Percentiles rank a stretch among this genome's conserved stretches.
These are phyloP conservation scores for Beauveria asiatica DNA, from an alignment of 2,329 filamentous ascomycete genomes.

Conservation along the genomic window DNA sequence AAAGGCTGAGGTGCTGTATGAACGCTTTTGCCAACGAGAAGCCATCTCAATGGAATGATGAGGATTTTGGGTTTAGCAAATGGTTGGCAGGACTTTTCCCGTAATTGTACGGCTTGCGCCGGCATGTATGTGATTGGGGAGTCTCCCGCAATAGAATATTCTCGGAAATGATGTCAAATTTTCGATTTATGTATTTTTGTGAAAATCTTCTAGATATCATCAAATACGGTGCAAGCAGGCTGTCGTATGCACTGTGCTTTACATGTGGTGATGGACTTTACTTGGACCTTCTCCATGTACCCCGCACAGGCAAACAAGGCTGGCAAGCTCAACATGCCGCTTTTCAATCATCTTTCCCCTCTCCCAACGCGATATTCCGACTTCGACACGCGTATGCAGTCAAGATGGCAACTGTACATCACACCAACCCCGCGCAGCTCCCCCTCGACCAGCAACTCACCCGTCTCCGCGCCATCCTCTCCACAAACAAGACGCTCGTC, in stretches of 20 bases:
- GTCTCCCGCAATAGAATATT: too few relatives aligned
- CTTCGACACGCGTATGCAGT: neutral
- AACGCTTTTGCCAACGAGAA: neutral
- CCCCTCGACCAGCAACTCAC: slow-evolving; percentile 20
- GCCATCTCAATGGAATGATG: neutral
- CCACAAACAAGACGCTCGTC: slow-evolving; percentile 21
- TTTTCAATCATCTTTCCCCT: neutral
- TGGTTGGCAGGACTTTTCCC: neutral
- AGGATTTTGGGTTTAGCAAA: neutral
- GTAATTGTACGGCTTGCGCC: neutral
- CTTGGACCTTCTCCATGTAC: neutral
- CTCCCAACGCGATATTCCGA: neutral
- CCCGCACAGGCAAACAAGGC: neutral
- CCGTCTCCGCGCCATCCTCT: slow-evolving; percentile 18
- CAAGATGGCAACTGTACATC: neutral
- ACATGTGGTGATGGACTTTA: neutral
- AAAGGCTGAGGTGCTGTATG: neutral
- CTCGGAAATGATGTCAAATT: too few relatives aligned
- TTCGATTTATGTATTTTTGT: too few relatives aligned
- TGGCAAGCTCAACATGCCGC: neutral
- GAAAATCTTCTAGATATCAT: too few relatives aligned
- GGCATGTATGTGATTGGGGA: neutral
- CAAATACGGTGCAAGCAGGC: too few relatives aligned
- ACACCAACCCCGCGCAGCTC: slow-evolving; percentile 17
- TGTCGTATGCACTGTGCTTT: neutral